A percentile compares a stretch with the other conserved stretches of the same genome.
Conservation (phyloP, 805 yeast genomes). For the Hanseniaspora pseudoguilliermondii region DNA sequence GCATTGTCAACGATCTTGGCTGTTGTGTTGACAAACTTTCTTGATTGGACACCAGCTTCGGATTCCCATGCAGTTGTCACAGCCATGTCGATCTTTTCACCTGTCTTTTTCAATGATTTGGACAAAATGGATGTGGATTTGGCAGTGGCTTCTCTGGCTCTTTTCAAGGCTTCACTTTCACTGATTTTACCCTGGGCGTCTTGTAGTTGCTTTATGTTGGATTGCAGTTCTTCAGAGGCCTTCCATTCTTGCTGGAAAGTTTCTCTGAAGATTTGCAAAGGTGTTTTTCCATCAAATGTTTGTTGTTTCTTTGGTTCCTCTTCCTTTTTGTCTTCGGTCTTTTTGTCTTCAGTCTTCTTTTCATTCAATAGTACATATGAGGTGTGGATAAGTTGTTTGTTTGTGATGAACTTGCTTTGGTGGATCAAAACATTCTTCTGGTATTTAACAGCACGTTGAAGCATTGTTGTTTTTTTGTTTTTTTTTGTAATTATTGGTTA, state of each 20-base stretch:
- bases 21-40: constrained; percentile 67
- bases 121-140: constrained; percentile 56
- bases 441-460: neutral
- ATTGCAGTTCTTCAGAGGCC: constrained; percentile 78
- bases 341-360: neutral
- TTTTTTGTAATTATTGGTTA: too few species aligned
- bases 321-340: neutral
- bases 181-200: constrained; percentile 92
- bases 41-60: constrained; percentile 77
- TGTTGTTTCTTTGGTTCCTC: constrained; percentile 3
- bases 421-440: neutral
- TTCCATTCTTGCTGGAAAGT: constrained; percentile 86
- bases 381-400: constrained; percentile 1
- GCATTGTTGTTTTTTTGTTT: too few species aligned
- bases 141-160: constrained; percentile 91
- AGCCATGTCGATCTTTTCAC: constrained; percentile 82
- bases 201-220: constrained; percentile 83
- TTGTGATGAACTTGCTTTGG: neutral
- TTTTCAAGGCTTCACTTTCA: constrained; percentile 84
- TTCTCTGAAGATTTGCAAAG: constrained; percentile 83
- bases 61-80: constrained; percentile 95
- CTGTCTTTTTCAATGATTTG: constrained; percentile 71
- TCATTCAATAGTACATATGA: neutral
- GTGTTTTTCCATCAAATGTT: constrained; percentile 40
- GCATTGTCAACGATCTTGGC: constrained; percentile 77